Percentiles rank a stretch among this genome's conserved stretches.
Conservation (phyloP, 345 rosid species). For the Punica granatum region DNA sequence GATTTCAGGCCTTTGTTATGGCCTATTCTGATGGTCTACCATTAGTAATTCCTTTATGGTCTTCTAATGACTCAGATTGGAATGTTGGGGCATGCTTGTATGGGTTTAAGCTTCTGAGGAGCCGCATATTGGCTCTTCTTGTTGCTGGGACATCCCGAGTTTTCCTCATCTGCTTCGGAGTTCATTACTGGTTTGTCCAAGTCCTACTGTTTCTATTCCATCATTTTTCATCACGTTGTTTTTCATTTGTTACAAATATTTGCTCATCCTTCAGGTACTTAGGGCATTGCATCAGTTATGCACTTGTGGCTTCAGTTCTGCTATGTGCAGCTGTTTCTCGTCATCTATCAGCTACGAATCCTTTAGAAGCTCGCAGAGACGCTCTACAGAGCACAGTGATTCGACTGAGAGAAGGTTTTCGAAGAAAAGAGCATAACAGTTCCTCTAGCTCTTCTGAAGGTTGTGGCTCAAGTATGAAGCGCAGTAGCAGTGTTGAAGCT, state of each 20-base stretch:
- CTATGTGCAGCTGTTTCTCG: constrained; percentile 94
- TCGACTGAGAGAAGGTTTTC: constrained; percentile 95
- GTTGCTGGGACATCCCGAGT: constrained; percentile 88
- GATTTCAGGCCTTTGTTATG: not conserved
- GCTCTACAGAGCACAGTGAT: constrained; percentile 93
- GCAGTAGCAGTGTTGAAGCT: constrained; percentile 82
- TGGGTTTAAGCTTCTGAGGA: constrained; percentile 86
- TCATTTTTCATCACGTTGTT: constrained; percentile 11
- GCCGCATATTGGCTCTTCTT: constrained; percentile 82
- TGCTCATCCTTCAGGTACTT: constrained; percentile 55
- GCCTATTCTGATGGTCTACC: constrained; percentile 5
- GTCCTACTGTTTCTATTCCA: constrained; percentile 13
- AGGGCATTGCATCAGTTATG: constrained; percentile 96
- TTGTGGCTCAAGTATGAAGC: constrained; percentile 93
- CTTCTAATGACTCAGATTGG: constrained; percentile 62
- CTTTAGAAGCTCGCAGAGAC: constrained; percentile 93
- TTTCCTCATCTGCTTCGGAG: constrained; percentile 97
- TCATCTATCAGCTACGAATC: constrained; percentile 80
- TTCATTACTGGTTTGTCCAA: constrained; percentile 88
- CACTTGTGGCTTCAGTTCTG: constrained; percentile 91
- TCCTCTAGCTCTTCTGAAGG: constrained; percentile 98
- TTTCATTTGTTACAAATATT: constrained; percentile 14
- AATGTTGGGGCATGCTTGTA: constrained; percentile 98
- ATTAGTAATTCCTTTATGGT: constrained; percentile 10
- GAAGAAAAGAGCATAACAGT: constrained; percentile 81